Evolutionary conservation across 2,329 filamentous ascomycete genomes (phyloP), one percentile per base, ranked within the genome.

Genomic region (Aquanectria penicillioides): DNA sequence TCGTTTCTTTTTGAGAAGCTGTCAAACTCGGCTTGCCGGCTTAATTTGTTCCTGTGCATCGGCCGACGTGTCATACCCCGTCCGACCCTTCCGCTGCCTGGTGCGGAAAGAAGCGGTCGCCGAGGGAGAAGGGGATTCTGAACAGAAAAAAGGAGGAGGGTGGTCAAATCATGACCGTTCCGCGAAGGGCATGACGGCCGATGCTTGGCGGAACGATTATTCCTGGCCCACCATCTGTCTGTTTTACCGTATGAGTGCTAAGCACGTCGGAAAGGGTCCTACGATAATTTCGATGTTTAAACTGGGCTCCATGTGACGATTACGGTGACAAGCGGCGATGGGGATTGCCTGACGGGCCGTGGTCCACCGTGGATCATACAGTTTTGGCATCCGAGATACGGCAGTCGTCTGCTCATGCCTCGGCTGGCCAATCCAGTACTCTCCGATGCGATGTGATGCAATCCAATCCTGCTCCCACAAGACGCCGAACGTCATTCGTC

Each of bases 161-260:
- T n/a, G n/a, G n/a, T n/a, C n/a, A n/a, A n/a, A n/a, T n/a, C n/a
- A n/a, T n/a, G n/a, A 22, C 20, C 8, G 20, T 26, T 26, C 43
- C 26, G 26, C 48, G 28, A 25, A 17, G 43, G 36, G 25, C 50
- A 54, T 38, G 18, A 40, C 41, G 28, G 34, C 38, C 31, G 37
- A 18, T 38, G 47, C 54, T 57, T 51, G 54, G 46, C 47, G 47
- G 54, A 50, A 34, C 34, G n/a, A 33, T 44, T 46, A 12, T 51
- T 51, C 38, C 38, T 29, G 38, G 36, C 26, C 52, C 29, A 36
- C 17, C 29, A 22, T 33, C 15, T 17, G 17, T 17, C 18, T 41
- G 22, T 17, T 40, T 38, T 33, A 33, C 52, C 25, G 43, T 38
- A 43, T 48, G 23, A 23, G 43, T 26, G 26, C 34, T 25, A 36